A percentile compares a stretch with the other conserved stretches of the same genome.
These are phyloP conservation scores for Tuber aestivum DNA, from an alignment of 495 filamentous ascomycete species.

Conservation along the genomic window DNA sequence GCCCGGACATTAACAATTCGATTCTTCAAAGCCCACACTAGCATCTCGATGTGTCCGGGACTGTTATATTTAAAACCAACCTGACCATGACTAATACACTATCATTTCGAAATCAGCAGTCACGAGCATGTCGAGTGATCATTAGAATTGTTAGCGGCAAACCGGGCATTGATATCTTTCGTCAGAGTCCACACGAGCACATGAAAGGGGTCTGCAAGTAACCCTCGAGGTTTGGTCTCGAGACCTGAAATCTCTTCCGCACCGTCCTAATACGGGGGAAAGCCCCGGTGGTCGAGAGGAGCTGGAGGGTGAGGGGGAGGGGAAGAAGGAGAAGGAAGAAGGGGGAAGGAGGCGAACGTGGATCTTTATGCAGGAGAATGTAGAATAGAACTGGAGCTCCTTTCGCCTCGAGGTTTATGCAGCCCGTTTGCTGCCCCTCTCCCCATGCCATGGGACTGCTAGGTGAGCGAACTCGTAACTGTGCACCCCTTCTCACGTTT, in stretches of 20 bases:
- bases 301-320: not conserved
- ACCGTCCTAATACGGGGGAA: not conserved
- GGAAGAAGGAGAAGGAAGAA: not conserved
- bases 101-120: not conserved
- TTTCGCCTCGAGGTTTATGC: not conserved
- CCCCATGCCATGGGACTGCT: not conserved
- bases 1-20: not conserved
- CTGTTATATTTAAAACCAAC: not conserved
- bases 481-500: not conserved
- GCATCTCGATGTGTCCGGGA: not conserved
- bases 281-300: not conserved
- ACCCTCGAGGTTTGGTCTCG: not conserved
- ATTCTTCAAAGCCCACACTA: not conserved
- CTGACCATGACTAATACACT: not conserved
- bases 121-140: not conserved
- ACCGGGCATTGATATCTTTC: not conserved
- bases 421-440: not conserved
- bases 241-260: not conserved
- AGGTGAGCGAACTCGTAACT: not conserved
- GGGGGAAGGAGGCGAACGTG: constrained; percentile 3
- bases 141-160: not conserved
- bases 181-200: not conserved
- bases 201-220: not conserved
- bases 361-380: constrained; percentile 4
- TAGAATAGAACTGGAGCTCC: constrained; percentile 6